Evolutionary conservation across 1,139 yeast species (phyloP).

Genomic region (Blastobotrys raffinosifermentans): DNA sequence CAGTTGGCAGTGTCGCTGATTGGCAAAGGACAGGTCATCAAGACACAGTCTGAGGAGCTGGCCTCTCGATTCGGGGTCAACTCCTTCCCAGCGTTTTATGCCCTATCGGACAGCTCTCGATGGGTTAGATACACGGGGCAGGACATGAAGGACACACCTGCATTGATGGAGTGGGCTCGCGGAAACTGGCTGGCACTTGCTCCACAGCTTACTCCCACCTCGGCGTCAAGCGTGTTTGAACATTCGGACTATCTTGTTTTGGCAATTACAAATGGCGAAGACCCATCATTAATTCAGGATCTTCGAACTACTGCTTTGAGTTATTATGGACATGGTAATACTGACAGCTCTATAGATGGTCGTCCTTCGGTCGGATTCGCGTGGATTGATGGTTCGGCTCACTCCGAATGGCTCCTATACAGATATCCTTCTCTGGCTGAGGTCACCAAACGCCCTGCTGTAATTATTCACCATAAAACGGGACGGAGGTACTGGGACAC

Average conservation of each 20-base stretch:
- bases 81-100: conserved; percentile 32
- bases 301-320: conserved; percentile 29
- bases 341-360: conserved; percentile 6
- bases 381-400: conserved; percentile 29
- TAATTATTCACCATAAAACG: conserved; percentile 29
- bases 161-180: conserved; percentile 30
- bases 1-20: conserved; percentile 31
- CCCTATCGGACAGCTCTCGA: conserved; percentile 21
- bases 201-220: conserved; percentile 35
- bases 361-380: conserved; percentile 32
- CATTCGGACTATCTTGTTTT: conserved; percentile 30
- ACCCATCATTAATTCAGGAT: conserved; percentile 25
- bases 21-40: conserved; percentile 32
- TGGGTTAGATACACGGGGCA: conserved; percentile 27
- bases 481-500: conserved; percentile 31
- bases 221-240: conserved; percentile 29
- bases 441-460: no score
- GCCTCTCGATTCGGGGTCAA: conserved; percentile 27
- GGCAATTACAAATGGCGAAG: conserved; percentile 32
- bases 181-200: conserved; percentile 33
- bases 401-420: conserved; percentile 30
- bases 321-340: conserved; percentile 22
- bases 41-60: conserved; percentile 28
- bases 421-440: no score
- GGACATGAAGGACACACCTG: conserved; percentile 31